Conservation (phyloP, 768 basidiomycete species). For the Hypholoma sublateritium region DNA sequence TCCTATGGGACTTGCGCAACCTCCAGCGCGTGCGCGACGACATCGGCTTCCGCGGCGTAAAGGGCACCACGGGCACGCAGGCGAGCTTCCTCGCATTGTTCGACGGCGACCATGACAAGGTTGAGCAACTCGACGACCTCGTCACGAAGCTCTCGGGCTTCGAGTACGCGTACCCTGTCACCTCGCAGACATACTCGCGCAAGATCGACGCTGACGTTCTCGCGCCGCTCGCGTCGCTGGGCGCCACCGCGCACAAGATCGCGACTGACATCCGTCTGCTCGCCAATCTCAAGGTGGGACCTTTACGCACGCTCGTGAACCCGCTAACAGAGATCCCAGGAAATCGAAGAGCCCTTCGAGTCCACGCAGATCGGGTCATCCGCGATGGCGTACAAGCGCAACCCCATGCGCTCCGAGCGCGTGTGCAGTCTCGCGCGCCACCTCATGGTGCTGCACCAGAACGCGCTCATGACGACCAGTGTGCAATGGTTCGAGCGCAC, state of each 20-base stretch:
- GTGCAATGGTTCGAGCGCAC: slow-evolving; percentile 99
- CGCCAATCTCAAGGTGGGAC: slow-evolving; percentile 82
- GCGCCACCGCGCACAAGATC: slow-evolving; percentile 97
- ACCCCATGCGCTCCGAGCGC: slow-evolving; percentile 98
- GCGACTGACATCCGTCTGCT: slow-evolving; percentile 93
- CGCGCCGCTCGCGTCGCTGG: slow-evolving; percentile 84
- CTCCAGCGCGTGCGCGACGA: slow-evolving; percentile 87
- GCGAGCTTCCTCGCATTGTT: slow-evolving; percentile 94
- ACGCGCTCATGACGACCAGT: slow-evolving; percentile 90
- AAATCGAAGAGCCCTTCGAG: slow-evolving; percentile 99
- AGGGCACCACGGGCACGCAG: slow-evolving; percentile 99
- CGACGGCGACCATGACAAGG: slow-evolving; percentile 94
- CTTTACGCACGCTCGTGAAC: neutral
- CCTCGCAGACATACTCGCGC: slow-evolving; percentile 97
- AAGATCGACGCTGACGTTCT: slow-evolving; percentile 96
- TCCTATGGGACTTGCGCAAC: slow-evolving; percentile 96
- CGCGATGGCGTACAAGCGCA: slow-evolving; percentile 99
- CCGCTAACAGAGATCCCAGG: slow-evolving; percentile 39
- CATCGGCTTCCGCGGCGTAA: slow-evolving; percentile 95
- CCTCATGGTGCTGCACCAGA: slow-evolving; percentile 94
- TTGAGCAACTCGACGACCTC: slow-evolving; percentile 82
- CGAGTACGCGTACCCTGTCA: slow-evolving; percentile 93
- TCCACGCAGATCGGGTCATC: slow-evolving; percentile 97
- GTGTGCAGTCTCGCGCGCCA: slow-evolving; percentile 96
- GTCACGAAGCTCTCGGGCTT: slow-evolving; percentile 94